These are phyloP conservation scores for Ceratorhiza oryzae-sativae DNA, from an alignment of 1,284 basidiomycete species.

Conservation along the genomic window DNA sequence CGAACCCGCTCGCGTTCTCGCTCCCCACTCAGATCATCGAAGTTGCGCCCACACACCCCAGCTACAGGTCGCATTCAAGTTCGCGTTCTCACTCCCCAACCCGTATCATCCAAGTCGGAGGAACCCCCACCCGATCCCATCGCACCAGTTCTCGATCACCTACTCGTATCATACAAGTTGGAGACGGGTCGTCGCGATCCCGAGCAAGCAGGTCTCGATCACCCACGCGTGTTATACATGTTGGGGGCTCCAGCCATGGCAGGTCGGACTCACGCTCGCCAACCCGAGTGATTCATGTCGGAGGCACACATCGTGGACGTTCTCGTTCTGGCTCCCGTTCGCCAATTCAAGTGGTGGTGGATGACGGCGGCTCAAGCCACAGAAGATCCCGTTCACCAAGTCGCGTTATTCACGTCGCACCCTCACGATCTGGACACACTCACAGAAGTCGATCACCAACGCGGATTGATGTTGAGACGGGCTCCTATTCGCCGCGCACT, in stretches of 20 bases:
- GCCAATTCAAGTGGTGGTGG: neutral
- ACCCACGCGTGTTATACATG: constrained; percentile 16
- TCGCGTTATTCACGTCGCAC: neutral
- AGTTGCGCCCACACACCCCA: constrained; percentile 7
- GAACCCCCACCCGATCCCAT: constrained; percentile 3
- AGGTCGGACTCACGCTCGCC: constrained; percentile 3
- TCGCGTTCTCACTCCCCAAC: constrained; percentile 26
- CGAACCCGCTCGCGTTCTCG: neutral
- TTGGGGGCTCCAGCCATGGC: neutral
- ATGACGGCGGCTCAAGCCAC: neutral
- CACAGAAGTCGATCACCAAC: neutral
- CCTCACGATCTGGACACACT: neutral
- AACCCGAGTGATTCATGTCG: neutral
- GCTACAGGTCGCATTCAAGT: neutral
- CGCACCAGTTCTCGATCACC: constrained; percentile 16
- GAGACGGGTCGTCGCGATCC: neutral
- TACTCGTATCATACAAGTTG: constrained; percentile 15
- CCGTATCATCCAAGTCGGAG: constrained; percentile 23
- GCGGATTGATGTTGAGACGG: too few species aligned
- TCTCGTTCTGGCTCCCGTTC: constrained; percentile 11
- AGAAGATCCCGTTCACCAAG: constrained; percentile 2
- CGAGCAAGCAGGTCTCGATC: neutral
- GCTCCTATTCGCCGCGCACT: too few species aligned
- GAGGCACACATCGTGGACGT: neutral
- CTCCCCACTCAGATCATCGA: constrained; percentile 16